Percentiles rank a stretch among this genome's conserved stretches.
These are phyloP conservation scores for Podaxis pistillaris DNA, from an alignment of 768 basidiomycete species.

Conservation along the genomic window DNA sequence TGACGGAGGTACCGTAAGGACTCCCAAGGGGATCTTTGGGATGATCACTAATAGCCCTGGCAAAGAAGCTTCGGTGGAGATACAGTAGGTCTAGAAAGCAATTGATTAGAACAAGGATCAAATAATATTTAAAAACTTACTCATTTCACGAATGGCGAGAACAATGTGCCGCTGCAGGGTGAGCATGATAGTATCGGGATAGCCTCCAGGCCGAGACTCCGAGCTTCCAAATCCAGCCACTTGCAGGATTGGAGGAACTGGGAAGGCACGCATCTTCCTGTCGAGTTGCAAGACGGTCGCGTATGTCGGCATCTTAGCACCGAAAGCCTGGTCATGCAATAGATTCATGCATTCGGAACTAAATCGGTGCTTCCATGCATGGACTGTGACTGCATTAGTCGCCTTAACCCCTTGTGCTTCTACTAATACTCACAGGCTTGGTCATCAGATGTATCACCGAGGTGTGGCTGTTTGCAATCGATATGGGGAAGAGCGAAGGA, in stretches of 20 bases:
- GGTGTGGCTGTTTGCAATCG: slow-evolving; percentile 61
- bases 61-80: slow-evolving; percentile 72
- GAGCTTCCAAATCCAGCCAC: slow-evolving; percentile 65
- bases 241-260: slow-evolving; percentile 63
- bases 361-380: slow-evolving; percentile 71
- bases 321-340: slow-evolving; percentile 70
- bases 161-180: slow-evolving; percentile 68
- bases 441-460: slow-evolving; percentile 49
- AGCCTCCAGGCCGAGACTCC: slow-evolving; percentile 41
- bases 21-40: slow-evolving; percentile 73
- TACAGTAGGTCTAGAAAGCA: slow-evolving; percentile 58
- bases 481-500: slow-evolving; percentile 67
- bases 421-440: slow-evolving; percentile 49
- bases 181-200: slow-evolving; percentile 49
- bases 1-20: slow-evolving; percentile 70
- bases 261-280: slow-evolving; percentile 65
- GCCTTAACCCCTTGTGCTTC: not conserved
- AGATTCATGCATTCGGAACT: slow-evolving; percentile 67
- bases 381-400: slow-evolving; percentile 35
- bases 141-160: slow-evolving; percentile 66
- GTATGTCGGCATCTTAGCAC: slow-evolving; percentile 67
- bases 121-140: slow-evolving; percentile 33
- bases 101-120: slow-evolving; percentile 9
- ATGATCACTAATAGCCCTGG: slow-evolving; percentile 68
- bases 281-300: slow-evolving; percentile 66